Evolutionary conservation across 2,329 filamentous ascomycete species (phyloP).

Genomic region (Fusarium newnesense): DNA sequence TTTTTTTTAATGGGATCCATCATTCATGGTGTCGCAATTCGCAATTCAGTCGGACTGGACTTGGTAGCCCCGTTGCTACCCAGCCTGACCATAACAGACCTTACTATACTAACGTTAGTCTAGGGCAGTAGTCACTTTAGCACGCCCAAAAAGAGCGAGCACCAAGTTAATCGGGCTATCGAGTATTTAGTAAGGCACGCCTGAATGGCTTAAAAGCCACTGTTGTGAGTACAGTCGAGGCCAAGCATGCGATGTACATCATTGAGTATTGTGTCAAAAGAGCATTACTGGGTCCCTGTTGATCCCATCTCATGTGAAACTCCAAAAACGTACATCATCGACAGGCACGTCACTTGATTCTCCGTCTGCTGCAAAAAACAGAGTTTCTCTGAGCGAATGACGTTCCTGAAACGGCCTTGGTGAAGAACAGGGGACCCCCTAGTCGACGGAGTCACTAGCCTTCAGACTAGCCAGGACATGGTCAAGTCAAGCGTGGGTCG

Average conservation of each 20-base stretch:
- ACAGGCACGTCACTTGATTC: constrained; percentile 26
- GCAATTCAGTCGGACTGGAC: constrained; percentile 20
- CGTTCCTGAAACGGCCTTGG: constrained; percentile 45
- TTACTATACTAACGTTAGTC: not conserved
- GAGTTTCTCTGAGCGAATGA: constrained; percentile 36
- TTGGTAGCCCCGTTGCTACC: constrained; percentile 16
- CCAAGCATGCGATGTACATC: not conserved
- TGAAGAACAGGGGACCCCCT: constrained; percentile 33
- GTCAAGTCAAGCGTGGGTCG: constrained; percentile 36
- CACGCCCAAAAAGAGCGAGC: constrained; percentile 10
- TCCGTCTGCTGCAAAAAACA: constrained; percentile 11
- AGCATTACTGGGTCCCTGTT: constrained; percentile 4
- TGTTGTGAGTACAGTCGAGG: not conserved
- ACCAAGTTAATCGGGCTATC: constrained; percentile 10
- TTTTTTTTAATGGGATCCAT: constrained; percentile 7
- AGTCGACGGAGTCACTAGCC: constrained; percentile 29
- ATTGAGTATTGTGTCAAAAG: not conserved
- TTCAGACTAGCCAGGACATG: constrained; percentile 39
- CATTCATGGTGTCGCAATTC: constrained; percentile 21
- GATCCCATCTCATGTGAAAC: constrained; percentile 17
- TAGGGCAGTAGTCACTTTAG: not conserved
- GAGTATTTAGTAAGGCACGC: constrained; percentile 27
- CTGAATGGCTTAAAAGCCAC: constrained; percentile 19
- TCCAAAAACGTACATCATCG: constrained; percentile 16
- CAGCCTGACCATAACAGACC: constrained; percentile 1